A percentile compares a stretch with the other conserved stretches of the same genome.
phyloP scores from a whole-genome alignment of 106 monocot species.

The Dendrobium officinale region DNA sequence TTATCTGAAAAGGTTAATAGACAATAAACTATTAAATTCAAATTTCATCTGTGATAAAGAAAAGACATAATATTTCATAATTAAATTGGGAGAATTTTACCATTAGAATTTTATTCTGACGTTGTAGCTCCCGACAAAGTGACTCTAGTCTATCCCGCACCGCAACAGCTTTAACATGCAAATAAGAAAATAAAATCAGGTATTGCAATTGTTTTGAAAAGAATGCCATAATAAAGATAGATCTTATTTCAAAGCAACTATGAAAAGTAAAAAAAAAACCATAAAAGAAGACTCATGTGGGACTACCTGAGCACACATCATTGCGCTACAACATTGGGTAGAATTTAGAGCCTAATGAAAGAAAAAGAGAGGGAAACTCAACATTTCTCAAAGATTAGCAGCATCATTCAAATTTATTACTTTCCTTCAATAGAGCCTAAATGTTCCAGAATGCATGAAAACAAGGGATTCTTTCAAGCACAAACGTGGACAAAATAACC shows the following conservation, averaged over 20 bases:
- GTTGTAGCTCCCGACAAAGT: slow-evolving; percentile 92
- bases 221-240: background rate
- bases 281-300: background rate
- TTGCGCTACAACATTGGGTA: background rate
- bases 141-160: slow-evolving; percentile 89
- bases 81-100: slow-evolving; percentile 32
- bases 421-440: background rate
- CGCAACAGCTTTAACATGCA: slow-evolving; percentile 67
- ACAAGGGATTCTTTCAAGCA: background rate
- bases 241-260: background rate
- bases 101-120: slow-evolving; percentile 96
- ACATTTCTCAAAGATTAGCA: background rate
- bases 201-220: background rate
- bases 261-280: background rate
- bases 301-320: background rate
- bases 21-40: background rate
- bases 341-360: background rate
- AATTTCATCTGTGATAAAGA: background rate
- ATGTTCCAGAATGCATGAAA: background rate
- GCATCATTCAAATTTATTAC: background rate
- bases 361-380: background rate
- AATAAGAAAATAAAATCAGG: background rate
- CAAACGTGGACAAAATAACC: background rate
- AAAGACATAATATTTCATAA: background rate
- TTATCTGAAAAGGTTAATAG: background rate